A percentile compares a stretch with the other conserved stretches of the same genome.
phyloP scores from a whole-genome alignment of 2,329 filamentous ascomycete species.

The Stagonosporopsis cucurbitacearum region DNA sequence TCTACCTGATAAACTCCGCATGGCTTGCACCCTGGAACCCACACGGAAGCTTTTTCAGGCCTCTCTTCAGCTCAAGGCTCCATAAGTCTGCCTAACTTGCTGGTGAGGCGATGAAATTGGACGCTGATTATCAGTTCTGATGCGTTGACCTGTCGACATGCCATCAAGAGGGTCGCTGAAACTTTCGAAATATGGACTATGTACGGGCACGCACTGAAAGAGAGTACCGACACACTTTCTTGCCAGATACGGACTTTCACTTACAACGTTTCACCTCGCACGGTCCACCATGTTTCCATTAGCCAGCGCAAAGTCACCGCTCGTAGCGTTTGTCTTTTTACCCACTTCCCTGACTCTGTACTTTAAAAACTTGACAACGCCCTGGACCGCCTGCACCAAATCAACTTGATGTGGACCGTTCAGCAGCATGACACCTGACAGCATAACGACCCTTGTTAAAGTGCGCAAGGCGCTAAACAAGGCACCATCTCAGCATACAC shows the following conservation, averaged over 20 bases:
- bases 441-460: not conserved
- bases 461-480: conserved; percentile 14
- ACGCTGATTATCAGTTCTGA: not conserved
- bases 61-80: not conserved
- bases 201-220: too few relatives aligned
- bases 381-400: not conserved
- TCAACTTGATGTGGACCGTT: not conserved
- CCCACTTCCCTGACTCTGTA: too few relatives aligned
- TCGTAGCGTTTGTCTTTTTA: not conserved
- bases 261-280: not conserved
- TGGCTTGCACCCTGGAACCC: not conserved
- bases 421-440: not conserved
- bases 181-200: not conserved
- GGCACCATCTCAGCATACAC: conserved; percentile 8
- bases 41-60: conserved; percentile 1
- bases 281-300: not conserved
- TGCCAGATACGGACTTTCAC: conserved; percentile 1
- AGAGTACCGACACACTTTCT: too few relatives aligned
- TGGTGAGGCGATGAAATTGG: not conserved
- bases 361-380: too few relatives aligned
- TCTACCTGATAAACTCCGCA: not conserved
- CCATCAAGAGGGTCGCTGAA: not conserved
- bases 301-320: not conserved
- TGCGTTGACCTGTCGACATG: not conserved
- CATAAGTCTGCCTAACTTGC: not conserved